Evolutionary conservation across 2,329 filamentous ascomycete species (phyloP), one percentile per base, ranked within the genome.

Genomic region (Colletotrichum destructivum): DNA sequence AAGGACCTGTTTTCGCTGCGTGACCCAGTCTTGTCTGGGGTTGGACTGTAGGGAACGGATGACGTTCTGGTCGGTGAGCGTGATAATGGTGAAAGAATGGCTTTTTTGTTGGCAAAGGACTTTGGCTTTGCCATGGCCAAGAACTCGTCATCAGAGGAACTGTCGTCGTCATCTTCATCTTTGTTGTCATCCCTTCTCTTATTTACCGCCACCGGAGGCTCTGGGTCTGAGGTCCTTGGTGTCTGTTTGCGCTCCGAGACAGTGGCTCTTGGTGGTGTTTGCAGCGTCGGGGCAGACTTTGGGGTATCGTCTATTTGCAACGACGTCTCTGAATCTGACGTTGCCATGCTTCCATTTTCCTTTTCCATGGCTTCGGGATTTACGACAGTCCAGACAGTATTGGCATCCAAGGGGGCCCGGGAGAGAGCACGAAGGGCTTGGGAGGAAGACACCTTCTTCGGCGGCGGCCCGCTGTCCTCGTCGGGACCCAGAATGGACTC

Each of bases 391-490:
- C 86, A 88, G n/a, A 86, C 81, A 5, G 85, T 86, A 75, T 84
- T 87, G 67, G 85, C 83, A 63, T 87, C 87, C n/a, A 86, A 76
- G 7, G 88, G 87, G 31, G 80, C 81, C 73, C 87, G 81, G 18
- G 88, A 88, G 59, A 90, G 78, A 4, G 85, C 85, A 68, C 87
- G 84, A 49, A 90, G 78, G 6, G 85, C 84, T 73, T 90, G 87
- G 0, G 88, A 88, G 13, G 88, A 89, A 4, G 87, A 88, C 38
- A 89, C 85, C 77, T 88, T 88, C 74, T 85, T 87, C 2, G 87
- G 87, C 35, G 83, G 82, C 18, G 79, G 81, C 26, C 80, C 76
- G n/a, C 82, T 82, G 31, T 82, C 82, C 35, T 84, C 80, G 56
- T 83, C 80, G 38, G 79, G 80, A 42, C 78, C 79, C 11, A 84